Evolutionary conservation across 1,284 basidiomycete genomes (phyloP).

Genomic region (Butyriboletus appendiculatus): DNA sequence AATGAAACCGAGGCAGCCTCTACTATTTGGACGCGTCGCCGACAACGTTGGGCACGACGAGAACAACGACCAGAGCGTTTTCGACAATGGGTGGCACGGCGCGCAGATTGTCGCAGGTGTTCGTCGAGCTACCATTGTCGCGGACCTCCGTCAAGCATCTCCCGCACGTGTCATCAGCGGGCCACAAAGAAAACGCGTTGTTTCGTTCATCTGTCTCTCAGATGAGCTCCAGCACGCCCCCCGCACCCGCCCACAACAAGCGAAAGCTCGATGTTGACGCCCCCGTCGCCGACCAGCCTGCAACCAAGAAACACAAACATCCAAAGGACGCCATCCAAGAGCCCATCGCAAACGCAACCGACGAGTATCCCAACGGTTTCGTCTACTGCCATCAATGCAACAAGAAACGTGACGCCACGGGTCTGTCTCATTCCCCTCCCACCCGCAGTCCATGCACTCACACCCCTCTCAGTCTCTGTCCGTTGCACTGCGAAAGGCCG

Average conservation of each 20-base stretch:
- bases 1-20: conserved; percentile 17
- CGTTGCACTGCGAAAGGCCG: conserved; percentile 50
- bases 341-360: conserved; percentile 14
- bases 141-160: conserved; percentile 26
- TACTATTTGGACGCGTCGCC: conserved; percentile 24
- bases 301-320: conserved; percentile 39
- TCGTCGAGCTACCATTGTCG: conserved; percentile 57
- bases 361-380: conserved; percentile 39
- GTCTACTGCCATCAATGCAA: conserved; percentile 73
- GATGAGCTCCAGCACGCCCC: conserved; percentile 33
- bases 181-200: conserved; percentile 60
- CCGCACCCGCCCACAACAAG: conserved; percentile 38
- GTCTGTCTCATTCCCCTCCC: conserved; percentile 36
- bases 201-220: conserved; percentile 38
- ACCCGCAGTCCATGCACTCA: conserved; percentile 10
- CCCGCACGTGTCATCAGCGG: conserved; percentile 35
- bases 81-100: conserved; percentile 25
- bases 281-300: conserved; percentile 13
- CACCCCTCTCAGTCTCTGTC: conserved; percentile 39
- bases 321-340: conserved; percentile 1
- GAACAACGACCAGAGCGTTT: conserved; percentile 1
- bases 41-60: conserved; percentile 19
- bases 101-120: conserved; percentile 47
- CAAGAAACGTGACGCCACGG: conserved; percentile 52
- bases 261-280: conserved; percentile 39